Base-by-base conservation (phyloP, 371 early-diverging fungal genomes). In the Haplosporangium sp. region DNA sequence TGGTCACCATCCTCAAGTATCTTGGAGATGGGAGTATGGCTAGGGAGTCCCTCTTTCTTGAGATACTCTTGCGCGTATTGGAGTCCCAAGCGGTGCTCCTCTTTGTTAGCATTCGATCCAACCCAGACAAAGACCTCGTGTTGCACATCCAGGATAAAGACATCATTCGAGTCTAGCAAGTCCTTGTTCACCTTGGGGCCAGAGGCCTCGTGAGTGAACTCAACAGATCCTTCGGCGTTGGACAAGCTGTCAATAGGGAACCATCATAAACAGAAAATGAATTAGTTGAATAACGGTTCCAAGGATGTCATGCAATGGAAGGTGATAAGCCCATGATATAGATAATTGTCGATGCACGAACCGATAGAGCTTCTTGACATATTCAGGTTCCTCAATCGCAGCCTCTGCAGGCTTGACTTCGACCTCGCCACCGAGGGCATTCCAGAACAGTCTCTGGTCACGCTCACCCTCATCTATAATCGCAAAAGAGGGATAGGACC, bases 141-240 rank as follows among this genome's bases (percentile, higher is more conserved):
- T 12, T 93, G 94, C 0, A 85, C 82, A 75, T 95, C 94, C 40
- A 92, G 77, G 9, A 95, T 85, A 74, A 94, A 95, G 42, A 93
- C 93, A 63, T 93, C 94, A 12, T 89, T 90, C 36, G 87, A 82
- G 74, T 92, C 90, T 59, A 95, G 68, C 43, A 90, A 85, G 13
- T 74, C 84, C 43, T 83, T 65, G 20, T 83, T 82, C 9, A 94
- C 92, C 81, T 95, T 90, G 21, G 87, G 81, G 48, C 93, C 86
- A 11, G 87, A 82, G 16, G 86, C 88, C 62, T 73, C 69, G n/a
- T 48, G 23, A 29, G 74, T 85, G 74, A 86, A 84, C 43, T 58
- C 46, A 29, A 86, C 42, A 41, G 53, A 43, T 18, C 87, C 88
- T n/a, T 67, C 53, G 16, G 69, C 71, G 55, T 88, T 72, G 36